Conservation (phyloP, 2,329 filamentous ascomycete species). For the Penicillium sp. region DNA sequence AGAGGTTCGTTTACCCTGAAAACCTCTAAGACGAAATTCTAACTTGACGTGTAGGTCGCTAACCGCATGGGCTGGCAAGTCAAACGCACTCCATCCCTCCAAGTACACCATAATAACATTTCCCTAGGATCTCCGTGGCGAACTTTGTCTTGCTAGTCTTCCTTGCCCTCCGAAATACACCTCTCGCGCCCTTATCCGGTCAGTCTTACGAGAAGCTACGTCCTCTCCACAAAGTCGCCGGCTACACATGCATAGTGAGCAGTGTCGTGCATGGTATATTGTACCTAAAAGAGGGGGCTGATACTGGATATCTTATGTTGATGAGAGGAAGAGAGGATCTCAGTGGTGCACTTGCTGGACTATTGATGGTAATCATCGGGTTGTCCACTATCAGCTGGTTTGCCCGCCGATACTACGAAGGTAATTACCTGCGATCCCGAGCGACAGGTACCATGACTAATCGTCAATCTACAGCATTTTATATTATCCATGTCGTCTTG, state of each 20-base stretch:
- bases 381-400: slow-evolving; percentile 12
- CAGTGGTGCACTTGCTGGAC: slow-evolving; percentile 53
- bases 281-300: slow-evolving; percentile 34
- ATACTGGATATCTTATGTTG: slow-evolving; percentile 44
- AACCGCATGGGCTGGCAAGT: slow-evolving; percentile 15
- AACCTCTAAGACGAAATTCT: background rate
- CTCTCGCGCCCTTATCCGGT: slow-evolving; percentile 53
- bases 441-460: background rate
- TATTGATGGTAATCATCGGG: slow-evolving; percentile 50
- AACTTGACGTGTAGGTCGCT: slow-evolving; percentile 1
- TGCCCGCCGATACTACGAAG: slow-evolving; percentile 28
- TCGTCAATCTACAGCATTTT: slow-evolving; percentile 1
- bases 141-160: slow-evolving; percentile 57
- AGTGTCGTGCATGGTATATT: slow-evolving; percentile 46
- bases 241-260: slow-evolving; percentile 51
- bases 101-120: background rate
- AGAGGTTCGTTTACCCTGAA: background rate
- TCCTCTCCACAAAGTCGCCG: slow-evolving; percentile 56
- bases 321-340: slow-evolving; percentile 38
- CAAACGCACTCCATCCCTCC: background rate
- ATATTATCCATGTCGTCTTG: slow-evolving; percentile 10
- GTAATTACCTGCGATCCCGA: background rate
- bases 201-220: slow-evolving; percentile 63
- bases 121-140: slow-evolving; percentile 46
- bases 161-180: slow-evolving; percentile 60